Evolutionary conservation across 306 rosid species (phyloP).

Genomic region (Acacia melanoxylon): DNA sequence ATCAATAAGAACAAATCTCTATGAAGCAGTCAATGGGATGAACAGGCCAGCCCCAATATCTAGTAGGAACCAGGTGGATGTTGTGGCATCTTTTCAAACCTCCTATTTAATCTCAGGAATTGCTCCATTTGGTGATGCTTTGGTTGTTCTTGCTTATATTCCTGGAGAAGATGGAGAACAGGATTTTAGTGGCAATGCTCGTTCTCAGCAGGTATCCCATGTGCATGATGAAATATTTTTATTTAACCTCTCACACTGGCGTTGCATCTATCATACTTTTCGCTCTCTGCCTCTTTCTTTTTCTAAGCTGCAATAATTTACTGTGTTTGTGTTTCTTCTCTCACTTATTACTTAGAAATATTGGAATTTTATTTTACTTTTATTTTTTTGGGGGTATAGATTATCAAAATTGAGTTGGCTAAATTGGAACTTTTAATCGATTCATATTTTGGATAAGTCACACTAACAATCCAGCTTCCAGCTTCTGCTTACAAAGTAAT

Average conservation of each 20-base stretch:
- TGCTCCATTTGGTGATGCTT: slow-evolving; percentile 92
- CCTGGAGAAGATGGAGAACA: slow-evolving; percentile 85
- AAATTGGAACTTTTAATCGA: slow-evolving; percentile 15
- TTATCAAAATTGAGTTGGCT: slow-evolving; percentile 14
- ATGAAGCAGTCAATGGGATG: slow-evolving; percentile 67
- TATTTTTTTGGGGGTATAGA: neutral
- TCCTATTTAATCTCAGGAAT: slow-evolving; percentile 89
- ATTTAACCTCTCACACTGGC: slow-evolving; percentile 12
- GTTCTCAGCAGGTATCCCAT: slow-evolving; percentile 71
- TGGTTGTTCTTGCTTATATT: slow-evolving; percentile 95
- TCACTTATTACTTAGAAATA: neutral
- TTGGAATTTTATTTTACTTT: neutral
- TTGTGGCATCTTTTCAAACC: slow-evolving; percentile 96
- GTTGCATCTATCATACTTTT: slow-evolving; percentile 13
- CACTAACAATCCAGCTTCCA: slow-evolving; percentile 15
- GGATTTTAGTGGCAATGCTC: slow-evolving; percentile 76
- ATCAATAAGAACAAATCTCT: slow-evolving; percentile 65
- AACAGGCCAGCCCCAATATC: slow-evolving; percentile 62
- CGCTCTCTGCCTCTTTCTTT: no score
- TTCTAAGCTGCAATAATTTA: slow-evolving; percentile 14
- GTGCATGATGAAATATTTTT: slow-evolving; percentile 26
- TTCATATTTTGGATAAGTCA: slow-evolving; percentile 24
- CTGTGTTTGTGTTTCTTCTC: slow-evolving; percentile 16
- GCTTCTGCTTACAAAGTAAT: slow-evolving; percentile 20
- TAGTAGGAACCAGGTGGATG: slow-evolving; percentile 77